These are phyloP conservation scores for Ephemerocybe angulata DNA, from an alignment of 768 basidiomycete genomes.

Conservation along the genomic window DNA sequence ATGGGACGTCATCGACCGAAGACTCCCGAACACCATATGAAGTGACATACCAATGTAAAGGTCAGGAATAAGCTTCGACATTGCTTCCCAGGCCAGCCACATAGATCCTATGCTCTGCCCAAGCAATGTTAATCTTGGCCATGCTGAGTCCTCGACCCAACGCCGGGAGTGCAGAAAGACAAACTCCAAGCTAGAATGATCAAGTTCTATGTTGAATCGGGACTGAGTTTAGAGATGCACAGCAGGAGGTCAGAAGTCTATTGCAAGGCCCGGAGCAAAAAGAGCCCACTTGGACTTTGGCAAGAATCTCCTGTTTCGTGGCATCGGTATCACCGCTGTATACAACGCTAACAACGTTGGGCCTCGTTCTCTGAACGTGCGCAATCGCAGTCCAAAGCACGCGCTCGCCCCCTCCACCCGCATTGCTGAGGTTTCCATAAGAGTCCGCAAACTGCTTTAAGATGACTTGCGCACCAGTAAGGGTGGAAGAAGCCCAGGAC, in stretches of 20 bases:
- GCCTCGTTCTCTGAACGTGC: constrained; percentile 64
- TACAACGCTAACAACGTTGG: constrained; percentile 67
- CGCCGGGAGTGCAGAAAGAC: constrained; percentile 70
- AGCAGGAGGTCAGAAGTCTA: not conserved
- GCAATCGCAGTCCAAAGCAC: constrained; percentile 92
- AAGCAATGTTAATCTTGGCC: constrained; percentile 88
- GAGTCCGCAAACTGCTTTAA: constrained; percentile 29
- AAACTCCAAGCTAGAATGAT: constrained; percentile 67
- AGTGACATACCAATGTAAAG: constrained; percentile 74
- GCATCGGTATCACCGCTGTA: constrained; percentile 88
- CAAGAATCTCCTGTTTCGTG: constrained; percentile 75
- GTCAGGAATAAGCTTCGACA: constrained; percentile 78
- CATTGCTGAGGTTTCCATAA: constrained; percentile 62
- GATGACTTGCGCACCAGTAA: constrained; percentile 66
- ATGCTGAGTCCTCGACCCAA: constrained; percentile 76
- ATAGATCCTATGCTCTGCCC: constrained; percentile 91
- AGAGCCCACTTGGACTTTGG: constrained; percentile 68
- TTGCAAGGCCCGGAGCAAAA: not conserved
- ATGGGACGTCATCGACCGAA: constrained; percentile 4
- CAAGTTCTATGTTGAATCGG: constrained; percentile 75
- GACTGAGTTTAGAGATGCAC: constrained; percentile 38
- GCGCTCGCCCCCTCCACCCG: constrained; percentile 94
- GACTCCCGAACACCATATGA: too few relatives aligned
- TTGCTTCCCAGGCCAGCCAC: constrained; percentile 77
- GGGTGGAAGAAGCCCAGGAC: constrained; percentile 92